Evolutionary conservation across 352 stramenopile species (phyloP), one percentile per base, ranked within the genome.

Genomic region (Globisporangium megalacanthum): DNA sequence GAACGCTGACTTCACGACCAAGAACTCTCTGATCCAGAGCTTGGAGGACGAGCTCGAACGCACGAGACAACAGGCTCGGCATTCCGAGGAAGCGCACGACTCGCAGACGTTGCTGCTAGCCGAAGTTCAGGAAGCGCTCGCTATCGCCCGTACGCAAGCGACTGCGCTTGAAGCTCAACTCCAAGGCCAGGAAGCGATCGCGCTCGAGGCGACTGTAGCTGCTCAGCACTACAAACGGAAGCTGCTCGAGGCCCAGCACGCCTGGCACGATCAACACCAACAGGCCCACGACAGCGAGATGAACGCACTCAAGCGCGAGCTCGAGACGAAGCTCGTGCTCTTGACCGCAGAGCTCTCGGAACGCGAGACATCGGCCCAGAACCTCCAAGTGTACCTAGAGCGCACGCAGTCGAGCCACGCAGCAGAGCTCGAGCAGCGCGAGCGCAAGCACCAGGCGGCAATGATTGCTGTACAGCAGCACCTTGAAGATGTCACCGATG

Each of bases 71-170:
- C 13, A 29, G 2, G 22, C 11, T 1, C 31, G n/a, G 22, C n/a
- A 14, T 1, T 55, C 29, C 0, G 55, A 55, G 33, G 55, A 61
- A 29, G 19, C 55, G 10, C 37, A 50, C 4, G 37, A 52, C 17
- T 29, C 49, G 3, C 56, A 61, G 29, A 41, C 56, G 3, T 31
- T 61, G 25, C 48, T 51, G 3, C 56, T 61, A n/a, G 56, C 19
- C 3, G 25, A 46, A 20, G 17, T 17, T 2, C 37, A 46, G 9
- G 29, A 51, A 19, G 45, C 25, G 2, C 31, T 58, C 3, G n/a
- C 41, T 10, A 11, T 10, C 20, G 53, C 42, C 29, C 15, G 11
- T n/a, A 13, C 42, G 4, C 41, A 37, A 13, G 41, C 37, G 4
- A 9, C 36, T 6, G 19, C 46, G 19, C 35, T 41, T 10, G 6